A percentile compares a stretch with the other conserved stretches of the same genome.
Evolutionary conservation across 768 basidiomycete genomes (phyloP).

Genomic region (Leucogyrophana mollusca): DNA sequence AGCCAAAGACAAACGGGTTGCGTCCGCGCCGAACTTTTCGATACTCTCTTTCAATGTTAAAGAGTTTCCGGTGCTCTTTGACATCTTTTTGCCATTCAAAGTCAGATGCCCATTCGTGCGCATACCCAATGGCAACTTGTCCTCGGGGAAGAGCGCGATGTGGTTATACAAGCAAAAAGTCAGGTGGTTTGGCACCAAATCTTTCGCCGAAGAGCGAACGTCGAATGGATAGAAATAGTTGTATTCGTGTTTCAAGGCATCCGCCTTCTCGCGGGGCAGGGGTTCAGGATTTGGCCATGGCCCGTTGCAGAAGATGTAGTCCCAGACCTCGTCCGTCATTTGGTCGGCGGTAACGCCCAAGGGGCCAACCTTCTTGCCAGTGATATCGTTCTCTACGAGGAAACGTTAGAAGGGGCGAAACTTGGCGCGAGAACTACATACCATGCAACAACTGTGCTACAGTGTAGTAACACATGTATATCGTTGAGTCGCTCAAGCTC

Average conservation of each 20-base stretch:
- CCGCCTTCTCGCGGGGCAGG: constrained; percentile 73
- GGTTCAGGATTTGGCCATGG: constrained; percentile 70
- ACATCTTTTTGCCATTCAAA: constrained; percentile 99
- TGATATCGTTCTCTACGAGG: constrained; percentile 61
- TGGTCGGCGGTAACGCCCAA: constrained; percentile 85
- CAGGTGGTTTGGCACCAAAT: constrained; percentile 92
- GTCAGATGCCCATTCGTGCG: constrained; percentile 95
- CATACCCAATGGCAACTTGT: constrained; percentile 90
- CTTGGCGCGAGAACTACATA: constrained; percentile 30
- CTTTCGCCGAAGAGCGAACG: constrained; percentile 96
- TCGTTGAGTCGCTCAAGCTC: constrained; percentile 93
- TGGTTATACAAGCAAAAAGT: constrained; percentile 95
- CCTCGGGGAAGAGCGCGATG: constrained; percentile 84
- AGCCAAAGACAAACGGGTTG: constrained; percentile 86
- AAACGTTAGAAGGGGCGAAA: constrained; percentile 9
- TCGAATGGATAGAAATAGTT: constrained; percentile 98
- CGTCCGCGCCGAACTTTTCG: constrained; percentile 96
- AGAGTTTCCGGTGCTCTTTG: constrained; percentile 94
- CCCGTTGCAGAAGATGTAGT: constrained; percentile 82
- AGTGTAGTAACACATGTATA: constrained; percentile 99
- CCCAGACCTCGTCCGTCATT: constrained; percentile 98
- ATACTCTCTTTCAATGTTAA: constrained; percentile 87
- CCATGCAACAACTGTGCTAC: constrained; percentile 89
- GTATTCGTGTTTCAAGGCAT: constrained; percentile 86
- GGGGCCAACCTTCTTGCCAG: constrained; percentile 77